Conservation (phyloP, 2,329 filamentous ascomycete species). For the Talaromyces sp. region DNA sequence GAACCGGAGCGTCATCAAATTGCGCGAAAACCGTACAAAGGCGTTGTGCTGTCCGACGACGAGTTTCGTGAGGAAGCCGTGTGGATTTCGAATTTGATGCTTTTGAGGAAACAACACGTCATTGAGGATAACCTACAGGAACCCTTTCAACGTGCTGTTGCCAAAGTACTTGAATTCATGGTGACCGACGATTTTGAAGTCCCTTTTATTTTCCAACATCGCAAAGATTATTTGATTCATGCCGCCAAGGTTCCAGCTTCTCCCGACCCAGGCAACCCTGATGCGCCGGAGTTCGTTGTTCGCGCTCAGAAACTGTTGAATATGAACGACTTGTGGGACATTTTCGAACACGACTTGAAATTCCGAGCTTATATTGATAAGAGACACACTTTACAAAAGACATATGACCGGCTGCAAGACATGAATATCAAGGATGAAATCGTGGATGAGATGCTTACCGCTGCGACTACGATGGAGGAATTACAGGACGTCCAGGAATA, state of each 20-base stretch:
- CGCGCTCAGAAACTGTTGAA: conserved; percentile 82
- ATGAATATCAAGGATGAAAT: conserved; percentile 66
- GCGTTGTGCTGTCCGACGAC: conserved; percentile 74
- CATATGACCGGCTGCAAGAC: conserved; percentile 68
- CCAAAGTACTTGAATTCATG: conserved; percentile 92
- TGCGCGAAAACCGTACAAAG: conserved; percentile 81
- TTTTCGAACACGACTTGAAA: conserved; percentile 91
- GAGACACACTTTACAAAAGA: conserved; percentile 77
- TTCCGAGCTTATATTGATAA: conserved; percentile 92
- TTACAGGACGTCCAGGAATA: conserved; percentile 96
- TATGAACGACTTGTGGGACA: conserved; percentile 91
- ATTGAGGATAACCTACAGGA: conserved; percentile 68
- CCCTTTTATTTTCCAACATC: conserved; percentile 96
- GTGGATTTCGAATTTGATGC: conserved; percentile 89
- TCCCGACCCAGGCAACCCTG: conserved; percentile 63
- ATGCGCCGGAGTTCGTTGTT: conserved; percentile 69
- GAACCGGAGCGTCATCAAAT: conserved; percentile 93
- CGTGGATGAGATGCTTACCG: conserved; percentile 76
- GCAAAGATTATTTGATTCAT: conserved; percentile 95
- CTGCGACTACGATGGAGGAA: conserved; percentile 85
- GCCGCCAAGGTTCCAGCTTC: conserved; percentile 66
- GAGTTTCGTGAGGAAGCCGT: conserved; percentile 84
- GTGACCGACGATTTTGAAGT: conserved; percentile 93
- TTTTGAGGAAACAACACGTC: conserved; percentile 70
- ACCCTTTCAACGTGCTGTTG: conserved; percentile 82